Evolutionary conservation across 176 grass and related monocot species (phyloP).

Genomic region (Bonia amplexicaulis): DNA sequence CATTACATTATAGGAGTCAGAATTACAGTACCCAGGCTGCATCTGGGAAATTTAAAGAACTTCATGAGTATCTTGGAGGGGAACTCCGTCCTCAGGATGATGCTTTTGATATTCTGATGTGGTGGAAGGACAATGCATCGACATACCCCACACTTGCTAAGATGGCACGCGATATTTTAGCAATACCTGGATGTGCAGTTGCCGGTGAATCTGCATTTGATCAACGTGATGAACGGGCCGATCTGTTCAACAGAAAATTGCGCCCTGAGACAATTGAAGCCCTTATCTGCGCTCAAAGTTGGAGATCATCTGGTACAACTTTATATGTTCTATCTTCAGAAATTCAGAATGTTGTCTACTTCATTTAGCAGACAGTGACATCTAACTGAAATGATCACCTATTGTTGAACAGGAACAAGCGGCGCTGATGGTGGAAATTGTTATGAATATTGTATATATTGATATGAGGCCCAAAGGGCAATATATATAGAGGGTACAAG

Average conservation of each 20-base stretch:
- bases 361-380: background rate
- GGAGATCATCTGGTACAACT: constrained; percentile 2
- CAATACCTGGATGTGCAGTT: background rate
- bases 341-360: background rate
- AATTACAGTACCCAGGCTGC: background rate
- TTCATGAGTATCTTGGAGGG: background rate
- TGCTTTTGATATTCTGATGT: constrained; percentile 19
- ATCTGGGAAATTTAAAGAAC: background rate
- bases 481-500: too few species aligned
- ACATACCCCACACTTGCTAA: constrained; percentile 13
- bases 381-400: background rate
- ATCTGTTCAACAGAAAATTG: background rate
- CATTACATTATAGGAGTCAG: background rate
- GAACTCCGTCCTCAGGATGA: background rate
- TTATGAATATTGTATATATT: too few species aligned
- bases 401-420: background rate
- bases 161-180: constrained; percentile 17
- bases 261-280: constrained; percentile 1
- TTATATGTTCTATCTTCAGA: too few species aligned
- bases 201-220: constrained; percentile 12
- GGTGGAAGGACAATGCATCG: constrained; percentile 15
- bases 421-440: background rate
- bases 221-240: background rate
- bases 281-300: constrained; percentile 17
- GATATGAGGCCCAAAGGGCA: too few species aligned